phyloP scores from a whole-genome alignment of 495 filamentous ascomycete genomes.

The Penicillium daleae region DNA sequence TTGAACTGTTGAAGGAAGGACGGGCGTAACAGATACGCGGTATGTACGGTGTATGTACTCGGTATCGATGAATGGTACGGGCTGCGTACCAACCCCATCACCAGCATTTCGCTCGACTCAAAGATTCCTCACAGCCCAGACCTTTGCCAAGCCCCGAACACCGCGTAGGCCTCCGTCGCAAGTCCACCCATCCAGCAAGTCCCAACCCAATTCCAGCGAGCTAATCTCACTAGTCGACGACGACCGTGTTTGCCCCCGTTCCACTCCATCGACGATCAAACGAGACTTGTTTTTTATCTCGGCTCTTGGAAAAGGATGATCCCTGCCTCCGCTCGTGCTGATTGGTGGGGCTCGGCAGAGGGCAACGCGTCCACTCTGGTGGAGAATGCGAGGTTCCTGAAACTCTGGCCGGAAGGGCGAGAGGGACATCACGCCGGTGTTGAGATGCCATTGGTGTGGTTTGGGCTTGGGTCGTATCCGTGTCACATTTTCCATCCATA shows the following conservation, averaged over 20 bases:
- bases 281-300: conserved; percentile 10
- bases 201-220: not conserved
- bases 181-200: not conserved
- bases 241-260: not conserved
- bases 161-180: conserved; percentile 14
- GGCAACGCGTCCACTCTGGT: conserved; percentile 32
- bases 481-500: not conserved
- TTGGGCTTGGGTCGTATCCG: conserved; percentile 4
- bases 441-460: not conserved
- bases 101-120: not conserved
- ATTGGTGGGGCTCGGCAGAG: conserved; percentile 26
- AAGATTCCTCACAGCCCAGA: not conserved
- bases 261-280: conserved; percentile 7
- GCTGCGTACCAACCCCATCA: not conserved
- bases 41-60: conserved; percentile 3
- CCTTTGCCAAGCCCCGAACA: conserved; percentile 20
- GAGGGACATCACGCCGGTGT: not conserved
- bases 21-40: not conserved
- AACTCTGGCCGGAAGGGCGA: conserved; percentile 8
- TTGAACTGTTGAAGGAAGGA: no score
- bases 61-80: not conserved
- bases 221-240: not conserved
- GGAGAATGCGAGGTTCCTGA: conserved; percentile 19
- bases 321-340: conserved; percentile 22
- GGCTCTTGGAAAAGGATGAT: conserved; percentile 24